Conservation (phyloP, 495 filamentous ascomycete species). For the Aspergillus sclerotioniger region DNA sequence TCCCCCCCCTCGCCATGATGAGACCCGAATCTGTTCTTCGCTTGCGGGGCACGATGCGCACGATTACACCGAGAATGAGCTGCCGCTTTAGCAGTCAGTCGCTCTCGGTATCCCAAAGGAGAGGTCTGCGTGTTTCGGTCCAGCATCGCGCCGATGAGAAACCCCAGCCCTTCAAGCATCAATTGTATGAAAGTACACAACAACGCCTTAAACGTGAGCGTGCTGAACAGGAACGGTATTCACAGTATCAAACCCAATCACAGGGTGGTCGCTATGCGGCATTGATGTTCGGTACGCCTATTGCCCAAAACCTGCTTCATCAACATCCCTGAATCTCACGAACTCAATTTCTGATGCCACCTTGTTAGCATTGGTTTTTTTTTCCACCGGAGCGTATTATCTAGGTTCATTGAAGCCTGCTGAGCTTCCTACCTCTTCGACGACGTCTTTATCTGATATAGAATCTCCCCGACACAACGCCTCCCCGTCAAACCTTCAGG, state of each 20-base stretch:
- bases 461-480: conserved; percentile 66
- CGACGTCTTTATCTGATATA: conserved; percentile 62
- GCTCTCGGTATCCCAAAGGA: conserved; percentile 14
- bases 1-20: neutral
- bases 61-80: conserved; percentile 16
- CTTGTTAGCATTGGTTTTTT: conserved; percentile 52
- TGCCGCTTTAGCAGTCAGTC: neutral
- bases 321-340: neutral
- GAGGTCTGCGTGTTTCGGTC: conserved; percentile 25
- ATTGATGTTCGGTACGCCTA: conserved; percentile 61
- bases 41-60: conserved; percentile 19
- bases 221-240: conserved; percentile 64
- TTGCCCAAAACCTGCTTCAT: neutral
- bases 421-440: conserved; percentile 65
- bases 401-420: conserved; percentile 62
- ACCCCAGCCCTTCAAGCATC: conserved; percentile 68
- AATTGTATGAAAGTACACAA: conserved; percentile 82
- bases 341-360: neutral
- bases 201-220: conserved; percentile 72
- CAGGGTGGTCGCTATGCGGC: conserved; percentile 56
- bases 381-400: conserved; percentile 65
- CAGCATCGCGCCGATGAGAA: conserved; percentile 26
- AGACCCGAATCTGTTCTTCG: neutral
- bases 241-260: conserved; percentile 52
- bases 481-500: conserved; percentile 74